Evolutionary conservation across 805 yeast genomes (phyloP), one percentile per base, ranked within the genome.

Genomic region (Candida adriatica): DNA sequence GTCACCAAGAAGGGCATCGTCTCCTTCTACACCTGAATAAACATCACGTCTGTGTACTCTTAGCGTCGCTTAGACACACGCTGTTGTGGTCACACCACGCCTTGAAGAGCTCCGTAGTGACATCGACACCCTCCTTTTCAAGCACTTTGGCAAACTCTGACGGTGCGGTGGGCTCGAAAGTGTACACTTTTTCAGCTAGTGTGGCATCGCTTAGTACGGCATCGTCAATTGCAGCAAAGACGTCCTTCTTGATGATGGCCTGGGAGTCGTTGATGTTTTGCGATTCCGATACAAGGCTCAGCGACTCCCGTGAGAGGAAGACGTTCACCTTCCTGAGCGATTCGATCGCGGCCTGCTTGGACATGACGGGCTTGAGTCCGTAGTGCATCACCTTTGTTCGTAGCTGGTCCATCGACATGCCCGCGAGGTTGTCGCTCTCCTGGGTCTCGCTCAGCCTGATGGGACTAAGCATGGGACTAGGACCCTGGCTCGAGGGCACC

Each of bases 31-130:
- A 23, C 7, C 13, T 13, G 13, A 23, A 23, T 23, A 10, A 8
- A 23, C 9, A 23, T 16, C 10, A 24, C 16, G 8, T 29, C 22
- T 7, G 11, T 13, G 9, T 17, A 11, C 11, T 17, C 16, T 24
- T 23, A n/a, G 13, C 10, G 13, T 23, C 25, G 17, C 6, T 30
- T 13, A 46, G 16, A 20, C 42, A 42, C 13, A 51, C 39, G 17
- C 53, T 44, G 24, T 48, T 46, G 30, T 40, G 31, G 33, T 51
- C 54, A 27, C 54, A 48, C 54, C 54, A 41, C 10, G 39, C 40
- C 22, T 34, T 38, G 18, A 44, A 27, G 16, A 42, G 15, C 15
- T 40, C 46, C 8, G 31, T 22, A 8, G 18, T 37, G 2, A 46
- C 26, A 2, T 16, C 26, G 4, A 42, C 17, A 2, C 31, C 34